phyloP scores from a whole-genome alignment of 257 asterid genomes.

The Ocimum tenuiflorum region DNA sequence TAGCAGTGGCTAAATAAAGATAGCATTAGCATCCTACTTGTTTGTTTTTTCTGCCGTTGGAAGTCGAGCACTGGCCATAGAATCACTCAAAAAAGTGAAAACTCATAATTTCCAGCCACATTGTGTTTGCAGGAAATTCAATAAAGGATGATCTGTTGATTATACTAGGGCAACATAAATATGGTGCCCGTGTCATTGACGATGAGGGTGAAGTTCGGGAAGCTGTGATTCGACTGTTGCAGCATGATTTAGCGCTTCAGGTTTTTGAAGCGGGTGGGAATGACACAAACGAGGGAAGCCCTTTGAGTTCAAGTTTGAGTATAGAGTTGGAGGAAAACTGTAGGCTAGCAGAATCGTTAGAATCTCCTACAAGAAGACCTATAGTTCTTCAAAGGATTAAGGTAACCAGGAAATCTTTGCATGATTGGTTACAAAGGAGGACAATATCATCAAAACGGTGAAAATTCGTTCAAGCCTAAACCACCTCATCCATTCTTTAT shows the following conservation, averaged over 20 bases:
- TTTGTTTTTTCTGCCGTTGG: neutral
- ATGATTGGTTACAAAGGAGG: conserved; percentile 57
- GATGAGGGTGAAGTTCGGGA: conserved; percentile 40
- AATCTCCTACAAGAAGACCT: conserved; percentile 70
- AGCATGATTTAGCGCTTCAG: conserved; percentile 64
- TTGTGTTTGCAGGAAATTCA: conserved; percentile 49
- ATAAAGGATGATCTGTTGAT: conserved; percentile 61
- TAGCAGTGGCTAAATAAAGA: neutral
- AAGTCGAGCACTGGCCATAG: neutral
- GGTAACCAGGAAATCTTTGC: conserved; percentile 54
- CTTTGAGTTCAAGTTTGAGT: conserved; percentile 9
- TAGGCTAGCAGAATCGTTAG: conserved; percentile 20
- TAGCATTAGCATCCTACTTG: neutral
- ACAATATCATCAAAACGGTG: conserved; percentile 15
- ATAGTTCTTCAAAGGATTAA: conserved; percentile 49
- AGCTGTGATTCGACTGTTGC: conserved; percentile 54
- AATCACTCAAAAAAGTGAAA: neutral
- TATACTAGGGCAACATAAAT: conserved; percentile 45
- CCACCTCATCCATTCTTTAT: conserved; percentile 23
- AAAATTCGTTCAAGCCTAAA: conserved; percentile 1
- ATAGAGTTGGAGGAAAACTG: conserved; percentile 23
- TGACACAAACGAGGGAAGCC: conserved; percentile 13
- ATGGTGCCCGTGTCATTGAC: conserved; percentile 16
- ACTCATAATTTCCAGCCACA: conserved; percentile 1
- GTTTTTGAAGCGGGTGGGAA: conserved; percentile 39